Conservation (phyloP, 1,139 yeast species). For the Magnusiomyces tetraspermus region DNA sequence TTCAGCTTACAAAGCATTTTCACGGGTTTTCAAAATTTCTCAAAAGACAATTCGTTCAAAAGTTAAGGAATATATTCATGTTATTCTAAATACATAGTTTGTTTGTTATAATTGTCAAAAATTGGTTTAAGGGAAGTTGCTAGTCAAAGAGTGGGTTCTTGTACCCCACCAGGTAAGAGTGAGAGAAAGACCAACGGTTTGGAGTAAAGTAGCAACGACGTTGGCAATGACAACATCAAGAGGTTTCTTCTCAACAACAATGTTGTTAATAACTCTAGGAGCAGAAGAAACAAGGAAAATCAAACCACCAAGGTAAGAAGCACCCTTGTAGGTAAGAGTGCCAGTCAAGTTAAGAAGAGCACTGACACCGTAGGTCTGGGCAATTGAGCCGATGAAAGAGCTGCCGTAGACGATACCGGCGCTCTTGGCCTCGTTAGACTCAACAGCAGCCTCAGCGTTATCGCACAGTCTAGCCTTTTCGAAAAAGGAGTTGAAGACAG, state of each 20-base stretch:
- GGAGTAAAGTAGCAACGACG: slow-evolving; percentile 31
- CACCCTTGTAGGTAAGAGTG: slow-evolving; percentile 34
- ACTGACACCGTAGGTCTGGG: slow-evolving; percentile 37
- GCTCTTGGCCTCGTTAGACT: slow-evolving; percentile 32
- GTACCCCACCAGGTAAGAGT: slow-evolving; percentile 33
- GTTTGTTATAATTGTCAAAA: neutral
- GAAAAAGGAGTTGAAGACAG: slow-evolving; percentile 36
- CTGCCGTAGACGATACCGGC: slow-evolving; percentile 32
- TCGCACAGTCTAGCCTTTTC: slow-evolving; percentile 30
- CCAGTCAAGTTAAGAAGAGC: slow-evolving; percentile 35
- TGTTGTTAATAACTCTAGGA: slow-evolving; percentile 31
- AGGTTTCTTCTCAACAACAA: slow-evolving; percentile 33
- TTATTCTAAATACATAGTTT: neutral
- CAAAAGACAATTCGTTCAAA: neutral
- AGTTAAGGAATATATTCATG: neutral
- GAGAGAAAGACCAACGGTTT: slow-evolving; percentile 37
- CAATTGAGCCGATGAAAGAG: slow-evolving; percentile 30
- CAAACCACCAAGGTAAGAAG: slow-evolving; percentile 34
- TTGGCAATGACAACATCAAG: slow-evolving; percentile 31
- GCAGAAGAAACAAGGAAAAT: slow-evolving; percentile 34
- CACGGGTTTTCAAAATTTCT: neutral
- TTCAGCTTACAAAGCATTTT: no score
- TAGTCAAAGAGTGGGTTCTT: slow-evolving; percentile 11
- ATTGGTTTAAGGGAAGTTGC: slow-evolving; percentile 5
- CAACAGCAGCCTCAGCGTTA: slow-evolving; percentile 31